A percentile compares a stretch with the other conserved stretches of the same genome.
phyloP scores from a whole-genome alignment of 768 basidiomycete species.

The Lyophyllum semitale region DNA sequence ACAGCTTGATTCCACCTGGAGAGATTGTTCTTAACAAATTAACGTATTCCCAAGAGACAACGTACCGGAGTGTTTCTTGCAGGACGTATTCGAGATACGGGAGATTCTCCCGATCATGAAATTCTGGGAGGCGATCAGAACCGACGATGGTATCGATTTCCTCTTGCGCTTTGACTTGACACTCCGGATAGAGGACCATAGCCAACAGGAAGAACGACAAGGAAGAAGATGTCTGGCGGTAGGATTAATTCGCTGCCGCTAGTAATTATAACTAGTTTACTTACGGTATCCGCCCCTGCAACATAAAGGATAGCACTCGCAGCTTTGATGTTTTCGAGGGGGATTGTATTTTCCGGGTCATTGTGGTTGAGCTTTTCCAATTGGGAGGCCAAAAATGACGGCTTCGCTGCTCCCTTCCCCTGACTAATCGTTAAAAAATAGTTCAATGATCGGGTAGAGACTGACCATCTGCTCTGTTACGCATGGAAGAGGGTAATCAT shows the following conservation, averaged over 20 bases:
- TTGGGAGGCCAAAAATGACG: constrained; percentile 18
- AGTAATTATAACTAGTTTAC: too few species aligned
- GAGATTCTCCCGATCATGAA: too few species aligned
- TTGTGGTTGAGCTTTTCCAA: constrained; percentile 10
- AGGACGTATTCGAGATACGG: too few species aligned
- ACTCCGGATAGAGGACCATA: too few species aligned
- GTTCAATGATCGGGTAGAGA: not conserved
- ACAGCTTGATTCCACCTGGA: not conserved
- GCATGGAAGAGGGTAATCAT: constrained; percentile 12
- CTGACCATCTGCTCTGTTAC: constrained; percentile 17
- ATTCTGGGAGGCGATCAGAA: too few species aligned
- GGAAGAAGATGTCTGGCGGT: too few species aligned
- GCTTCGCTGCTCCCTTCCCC: constrained; percentile 15
- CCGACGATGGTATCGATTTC: too few species aligned
- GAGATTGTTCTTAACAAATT: not conserved
- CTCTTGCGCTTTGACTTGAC: too few species aligned
- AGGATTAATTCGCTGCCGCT: too few species aligned
- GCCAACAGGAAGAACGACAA: too few species aligned
- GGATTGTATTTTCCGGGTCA: not conserved
- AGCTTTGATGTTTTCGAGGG: not conserved
- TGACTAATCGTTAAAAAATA: constrained; percentile 1
- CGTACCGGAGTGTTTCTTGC: too few species aligned
- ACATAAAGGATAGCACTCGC: not conserved
- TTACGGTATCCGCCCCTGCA: not conserved
- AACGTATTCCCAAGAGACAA: not conserved